phyloP scores from a whole-genome alignment of 2,329 filamentous ascomycete genomes.

The Monilinia aucupariae region DNA sequence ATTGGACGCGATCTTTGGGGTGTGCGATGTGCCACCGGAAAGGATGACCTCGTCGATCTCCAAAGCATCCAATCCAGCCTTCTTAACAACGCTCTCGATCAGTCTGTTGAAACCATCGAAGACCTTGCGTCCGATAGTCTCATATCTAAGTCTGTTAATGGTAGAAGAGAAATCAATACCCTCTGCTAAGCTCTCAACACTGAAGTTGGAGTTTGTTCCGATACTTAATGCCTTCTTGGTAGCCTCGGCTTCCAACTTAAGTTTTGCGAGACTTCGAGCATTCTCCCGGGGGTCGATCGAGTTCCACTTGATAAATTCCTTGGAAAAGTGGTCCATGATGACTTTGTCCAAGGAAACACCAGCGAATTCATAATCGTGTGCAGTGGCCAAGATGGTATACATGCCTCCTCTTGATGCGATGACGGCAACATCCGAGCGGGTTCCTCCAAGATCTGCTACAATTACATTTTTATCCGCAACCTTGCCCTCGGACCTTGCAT shows the following conservation, averaged over 20 bases:
- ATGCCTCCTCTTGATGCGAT: conserved; percentile 89
- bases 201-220: conserved; percentile 83
- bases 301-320: conserved; percentile 98
- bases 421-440: conserved; percentile 84
- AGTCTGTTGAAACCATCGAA: conserved; percentile 84
- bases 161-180: conserved; percentile 88
- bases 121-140: conserved; percentile 79
- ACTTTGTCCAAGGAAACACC: conserved; percentile 83
- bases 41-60: conserved; percentile 95
- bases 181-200: conserved; percentile 82
- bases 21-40: conserved; percentile 87
- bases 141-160: conserved; percentile 89
- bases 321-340: conserved; percentile 92
- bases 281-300: conserved; percentile 75
- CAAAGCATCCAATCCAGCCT: conserved; percentile 85
- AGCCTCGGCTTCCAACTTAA: conserved; percentile 84
- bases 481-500: conserved; percentile 71
- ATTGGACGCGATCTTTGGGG: conserved; percentile 83
- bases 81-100: conserved; percentile 79
- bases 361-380: conserved; percentile 91
- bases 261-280: conserved; percentile 77
- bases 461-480: conserved; percentile 82
- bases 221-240: conserved; percentile 90
- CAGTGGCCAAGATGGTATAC: conserved; percentile 89
- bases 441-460: conserved; percentile 89